phyloP scores from a whole-genome alignment of 805 yeast species.

The Pichia deserticola region DNA sequence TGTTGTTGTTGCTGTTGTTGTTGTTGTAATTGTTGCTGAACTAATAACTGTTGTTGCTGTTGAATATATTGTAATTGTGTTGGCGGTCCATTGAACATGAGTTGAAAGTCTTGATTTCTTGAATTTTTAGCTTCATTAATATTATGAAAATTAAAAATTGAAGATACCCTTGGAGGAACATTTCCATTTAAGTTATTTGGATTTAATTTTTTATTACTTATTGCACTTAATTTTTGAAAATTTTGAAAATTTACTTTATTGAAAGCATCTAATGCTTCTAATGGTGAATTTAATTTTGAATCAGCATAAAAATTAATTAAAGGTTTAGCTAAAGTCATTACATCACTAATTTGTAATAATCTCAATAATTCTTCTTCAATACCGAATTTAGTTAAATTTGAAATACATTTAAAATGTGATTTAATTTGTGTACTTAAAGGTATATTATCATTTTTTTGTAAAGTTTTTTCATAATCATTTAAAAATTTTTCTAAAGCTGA shows the following conservation, averaged over 20 bases:
- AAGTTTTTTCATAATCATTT: slow-evolving; percentile 22
- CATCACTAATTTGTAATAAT: slow-evolving; percentile 67
- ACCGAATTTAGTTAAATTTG: slow-evolving; percentile 50
- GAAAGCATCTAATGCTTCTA: slow-evolving; percentile 50
- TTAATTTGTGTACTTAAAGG: slow-evolving; percentile 1
- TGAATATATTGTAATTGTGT: too few relatives aligned
- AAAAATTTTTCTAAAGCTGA: slow-evolving; percentile 38
- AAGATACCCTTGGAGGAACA: too few relatives aligned
- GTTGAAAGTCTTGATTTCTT: too few relatives aligned
- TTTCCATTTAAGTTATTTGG: neutral
- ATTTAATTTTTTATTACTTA: neutral
- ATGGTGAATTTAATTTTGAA: slow-evolving; percentile 39
- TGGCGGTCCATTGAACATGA: too few relatives aligned
- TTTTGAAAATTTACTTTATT: slow-evolving; percentile 19
- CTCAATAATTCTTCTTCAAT: slow-evolving; percentile 60
- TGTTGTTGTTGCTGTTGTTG: too few relatives aligned
- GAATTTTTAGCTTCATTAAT: too few relatives aligned
- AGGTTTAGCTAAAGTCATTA: slow-evolving; percentile 63
- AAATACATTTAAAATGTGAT: slow-evolving; percentile 15
- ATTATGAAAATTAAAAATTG: too few relatives aligned
- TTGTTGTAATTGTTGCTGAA: too few relatives aligned
- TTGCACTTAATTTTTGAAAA: slow-evolving; percentile 6
- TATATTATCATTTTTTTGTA: neutral
- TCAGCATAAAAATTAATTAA: slow-evolving; percentile 44
- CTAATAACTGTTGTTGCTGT: too few relatives aligned